A percentile compares a stretch with the other conserved stretches of the same genome.
Evolutionary conservation across 345 rosid genomes (phyloP).

Genomic region (Hibiscus tridactylites): DNA sequence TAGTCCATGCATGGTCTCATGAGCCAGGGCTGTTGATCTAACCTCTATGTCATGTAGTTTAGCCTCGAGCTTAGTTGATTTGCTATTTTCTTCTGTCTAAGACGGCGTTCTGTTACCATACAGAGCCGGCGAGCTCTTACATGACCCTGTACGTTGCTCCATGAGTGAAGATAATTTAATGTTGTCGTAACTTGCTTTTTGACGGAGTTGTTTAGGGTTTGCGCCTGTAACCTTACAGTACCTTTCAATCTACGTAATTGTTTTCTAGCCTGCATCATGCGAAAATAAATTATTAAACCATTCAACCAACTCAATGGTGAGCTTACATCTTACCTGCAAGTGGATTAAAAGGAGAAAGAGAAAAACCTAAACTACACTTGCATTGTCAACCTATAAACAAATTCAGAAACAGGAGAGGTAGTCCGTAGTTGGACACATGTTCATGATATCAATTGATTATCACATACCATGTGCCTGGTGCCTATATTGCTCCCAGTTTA

Average conservation of each 20-base stretch:
- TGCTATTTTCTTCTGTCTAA: conserved; percentile 76
- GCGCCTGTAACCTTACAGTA: conserved; percentile 38
- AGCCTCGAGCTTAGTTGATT: conserved; percentile 90
- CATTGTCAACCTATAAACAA: neutral
- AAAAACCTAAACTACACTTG: neutral
- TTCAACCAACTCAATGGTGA: neutral
- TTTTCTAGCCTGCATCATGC: conserved; percentile 61
- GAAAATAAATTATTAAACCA: conserved; percentile 1
- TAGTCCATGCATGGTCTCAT: conserved; percentile 3
- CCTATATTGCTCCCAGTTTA: neutral
- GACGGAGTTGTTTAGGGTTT: conserved; percentile 22
- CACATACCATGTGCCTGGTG: neutral
- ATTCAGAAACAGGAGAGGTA: neutral
- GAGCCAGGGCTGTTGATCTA: neutral
- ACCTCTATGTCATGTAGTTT: conserved; percentile 88
- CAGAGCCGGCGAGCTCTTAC: conserved; percentile 19
- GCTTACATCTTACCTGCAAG: neutral
- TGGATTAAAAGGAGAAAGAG: too few species aligned
- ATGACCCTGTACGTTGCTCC: conserved; percentile 72
- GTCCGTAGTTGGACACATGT: neutral
- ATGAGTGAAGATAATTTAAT: conserved; percentile 64
- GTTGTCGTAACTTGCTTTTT: conserved; percentile 55
- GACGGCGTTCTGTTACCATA: conserved; percentile 63
- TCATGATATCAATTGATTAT: conserved; percentile 1
- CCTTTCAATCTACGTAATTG: conserved; percentile 57